Percentiles rank a stretch among this genome's conserved stretches.
phyloP scores from a whole-genome alignment of 164 flowering plant species.

The Vitis cinerea region DNA sequence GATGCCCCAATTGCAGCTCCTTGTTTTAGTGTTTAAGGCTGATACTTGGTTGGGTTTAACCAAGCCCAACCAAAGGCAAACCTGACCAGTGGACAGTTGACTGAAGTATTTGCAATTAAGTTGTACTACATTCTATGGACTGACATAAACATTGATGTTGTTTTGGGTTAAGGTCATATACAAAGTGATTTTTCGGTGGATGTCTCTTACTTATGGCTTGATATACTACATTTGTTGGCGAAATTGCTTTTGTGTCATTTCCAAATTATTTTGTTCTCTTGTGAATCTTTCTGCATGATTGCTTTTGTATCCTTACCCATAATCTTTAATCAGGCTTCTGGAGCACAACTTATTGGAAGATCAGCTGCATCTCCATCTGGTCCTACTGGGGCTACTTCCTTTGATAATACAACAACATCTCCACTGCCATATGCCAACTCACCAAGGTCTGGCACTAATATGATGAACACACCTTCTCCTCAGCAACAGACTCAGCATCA shows the following conservation, averaged over 20 bases:
- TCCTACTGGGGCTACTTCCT: constrained; percentile 47
- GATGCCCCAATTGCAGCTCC: too few species aligned
- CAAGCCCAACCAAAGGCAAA: neutral
- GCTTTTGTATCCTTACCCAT: neutral
- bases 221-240: neutral
- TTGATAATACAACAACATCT: constrained; percentile 74
- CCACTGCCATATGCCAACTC: constrained; percentile 93
- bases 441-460: constrained; percentile 75
- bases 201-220: constrained; percentile 1
- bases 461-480: constrained; percentile 95
- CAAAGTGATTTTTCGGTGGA: neutral
- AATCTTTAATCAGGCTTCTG: constrained; percentile 52
- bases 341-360: constrained; percentile 75
- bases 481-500: constrained; percentile 75
- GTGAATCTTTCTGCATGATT: neutral
- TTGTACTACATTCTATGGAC: too few species aligned
- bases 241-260: neutral
- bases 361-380: constrained; percentile 90
- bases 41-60: neutral
- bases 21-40: neutral
- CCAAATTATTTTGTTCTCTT: neutral
- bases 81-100: constrained; percentile 1
- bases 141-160: neutral
- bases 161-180: neutral
- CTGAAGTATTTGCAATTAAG: neutral